Percentiles rank a stretch among this genome's conserved stretches.
These are phyloP conservation scores for Termitomyces sp. DNA, from an alignment of 768 basidiomycete genomes.

Conservation along the genomic window DNA sequence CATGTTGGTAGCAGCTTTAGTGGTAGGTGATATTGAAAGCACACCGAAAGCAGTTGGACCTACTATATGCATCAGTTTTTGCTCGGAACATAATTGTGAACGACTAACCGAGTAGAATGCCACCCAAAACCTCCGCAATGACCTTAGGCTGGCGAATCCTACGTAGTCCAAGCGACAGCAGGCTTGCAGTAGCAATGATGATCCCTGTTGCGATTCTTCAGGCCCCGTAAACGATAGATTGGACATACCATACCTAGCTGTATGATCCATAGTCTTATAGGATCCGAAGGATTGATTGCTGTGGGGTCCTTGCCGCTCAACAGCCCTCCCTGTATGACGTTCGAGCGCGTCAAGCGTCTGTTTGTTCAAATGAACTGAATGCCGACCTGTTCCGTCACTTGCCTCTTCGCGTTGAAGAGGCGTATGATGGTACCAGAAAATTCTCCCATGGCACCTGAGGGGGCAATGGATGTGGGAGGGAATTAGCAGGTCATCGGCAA, in stretches of 20 bases:
- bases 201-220: constrained; percentile 46
- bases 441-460: constrained; percentile 29
- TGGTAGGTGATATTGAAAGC: background rate
- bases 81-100: constrained; percentile 41
- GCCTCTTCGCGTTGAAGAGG: constrained; percentile 33
- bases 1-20: background rate
- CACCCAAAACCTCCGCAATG: constrained; percentile 81
- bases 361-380: background rate
- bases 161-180: constrained; percentile 69
- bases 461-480: background rate
- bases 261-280: constrained; percentile 73
- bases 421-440: constrained; percentile 35
- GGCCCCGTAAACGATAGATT: background rate
- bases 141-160: constrained; percentile 83
- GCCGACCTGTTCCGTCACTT: constrained; percentile 38
- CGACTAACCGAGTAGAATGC: constrained; percentile 74
- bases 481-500: background rate
- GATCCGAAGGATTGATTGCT: constrained; percentile 60
- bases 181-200: constrained; percentile 77
- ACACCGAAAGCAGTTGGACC: constrained; percentile 50
- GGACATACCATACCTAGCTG: constrained; percentile 58
- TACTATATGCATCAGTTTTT: constrained; percentile 19
- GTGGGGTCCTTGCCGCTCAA: constrained; percentile 75
- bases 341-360: background rate
- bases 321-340: constrained; percentile 58